Evolutionary conservation across 768 basidiomycete species (phyloP), one percentile per base, ranked within the genome.

Genomic region (Pleurotus platypus): DNA sequence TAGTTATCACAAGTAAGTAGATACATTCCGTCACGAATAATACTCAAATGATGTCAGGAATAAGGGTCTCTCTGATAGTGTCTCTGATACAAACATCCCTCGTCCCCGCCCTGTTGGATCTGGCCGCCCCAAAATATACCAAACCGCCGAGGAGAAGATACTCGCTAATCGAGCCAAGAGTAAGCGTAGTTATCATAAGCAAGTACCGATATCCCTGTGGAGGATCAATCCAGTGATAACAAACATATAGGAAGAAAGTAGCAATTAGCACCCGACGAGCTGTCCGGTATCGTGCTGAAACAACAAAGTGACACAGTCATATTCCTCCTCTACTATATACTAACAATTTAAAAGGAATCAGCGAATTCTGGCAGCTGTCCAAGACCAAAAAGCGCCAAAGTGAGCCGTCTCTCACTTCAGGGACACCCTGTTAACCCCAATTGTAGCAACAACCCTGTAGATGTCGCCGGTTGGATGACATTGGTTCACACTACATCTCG

Each of bases 121-220:
- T 27, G 54, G 43, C 45, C 57, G 27, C 62, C 47, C n/a, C 38
- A 48, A 24, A 37, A 43, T 59, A 57, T 65, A 55, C 57, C 49
- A 47, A 62, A 61, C 58, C 15, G 35, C 20, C 4, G 60, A 61
- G 40, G 58, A 61, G 39, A 58, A 59, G 50, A 30, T 20, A 16
- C 48, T 47, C 30, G 45, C 60, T 15, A 46, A 59, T 27, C 54
- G 38, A 37, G 38, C 50, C 18, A 61, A 61, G 22, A 53, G 42
- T 20, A 58, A 58, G 46, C 40, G 58, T 55, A 24, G 55, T 55
- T 45, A 62, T 58, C 3, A 56, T 27, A 53, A 59, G 60, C 46
- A 60, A 16, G 55, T 45, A 15, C 22, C 30, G 13, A 49, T 49
- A 22, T 22, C 47, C 15, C 8, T 49, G 13, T 30, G 47, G 22